Percentiles rank a stretch among this genome's conserved stretches.
Conservation (phyloP, 768 basidiomycete species). For the Phaeotremella skinneri region DNA sequence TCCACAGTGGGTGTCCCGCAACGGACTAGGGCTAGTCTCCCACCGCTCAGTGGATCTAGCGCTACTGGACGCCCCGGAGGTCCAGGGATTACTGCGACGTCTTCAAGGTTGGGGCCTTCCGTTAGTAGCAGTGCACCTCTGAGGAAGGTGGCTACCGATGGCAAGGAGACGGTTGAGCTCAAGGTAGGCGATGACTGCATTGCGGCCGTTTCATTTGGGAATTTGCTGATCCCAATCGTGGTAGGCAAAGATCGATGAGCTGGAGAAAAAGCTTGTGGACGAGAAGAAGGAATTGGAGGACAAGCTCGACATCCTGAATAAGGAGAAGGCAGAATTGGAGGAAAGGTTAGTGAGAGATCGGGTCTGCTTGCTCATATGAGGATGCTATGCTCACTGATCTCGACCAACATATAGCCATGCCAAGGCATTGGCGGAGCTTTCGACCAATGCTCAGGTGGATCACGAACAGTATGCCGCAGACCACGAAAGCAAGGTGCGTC, state of each 20-base stretch:
- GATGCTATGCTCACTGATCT: not conserved
- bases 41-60: not conserved
- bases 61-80: not conserved
- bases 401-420: slow-evolving; percentile 10
- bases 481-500: slow-evolving; percentile 7
- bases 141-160: slow-evolving; percentile 8
- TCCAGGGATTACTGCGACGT: not conserved
- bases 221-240: not conserved
- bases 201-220: not conserved
- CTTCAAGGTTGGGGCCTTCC: slow-evolving; percentile 3
- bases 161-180: slow-evolving; percentile 13
- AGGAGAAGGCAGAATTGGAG: slow-evolving; percentile 25
- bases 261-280: slow-evolving; percentile 14
- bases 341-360: slow-evolving; percentile 14
- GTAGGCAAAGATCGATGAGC: slow-evolving; percentile 12
- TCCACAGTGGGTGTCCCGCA: not conserved
- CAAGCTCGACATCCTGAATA: slow-evolving; percentile 9
- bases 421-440: slow-evolving; percentile 8
- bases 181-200: slow-evolving; percentile 18
- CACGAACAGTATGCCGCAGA: not conserved
- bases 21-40: slow-evolving; percentile 4
- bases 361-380: not conserved
- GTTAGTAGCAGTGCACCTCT: not conserved
- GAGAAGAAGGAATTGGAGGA: slow-evolving; percentile 19
- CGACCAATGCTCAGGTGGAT: not conserved